Evolutionary conservation across 306 rosid genomes (phyloP).

Genomic region (Astragalus glycyphyllos): DNA sequence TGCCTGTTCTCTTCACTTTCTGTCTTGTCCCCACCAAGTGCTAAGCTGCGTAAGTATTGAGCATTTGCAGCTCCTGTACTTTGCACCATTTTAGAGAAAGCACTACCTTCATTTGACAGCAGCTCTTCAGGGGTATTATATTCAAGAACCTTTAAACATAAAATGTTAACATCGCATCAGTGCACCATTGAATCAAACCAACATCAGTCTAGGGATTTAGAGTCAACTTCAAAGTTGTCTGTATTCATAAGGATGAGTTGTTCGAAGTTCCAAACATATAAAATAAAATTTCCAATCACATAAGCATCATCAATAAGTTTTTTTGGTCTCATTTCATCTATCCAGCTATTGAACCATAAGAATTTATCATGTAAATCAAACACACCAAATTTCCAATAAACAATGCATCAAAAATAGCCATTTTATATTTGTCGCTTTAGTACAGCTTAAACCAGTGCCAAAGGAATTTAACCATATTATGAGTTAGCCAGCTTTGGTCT

Average conservation of each 20-base stretch:
- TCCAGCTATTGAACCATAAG: background rate
- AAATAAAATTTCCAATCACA: background rate
- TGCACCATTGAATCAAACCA: constrained; percentile 29
- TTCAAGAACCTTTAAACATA: constrained; percentile 66
- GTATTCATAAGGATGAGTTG: constrained; percentile 3
- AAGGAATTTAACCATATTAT: constrained; percentile 12
- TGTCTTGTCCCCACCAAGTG: constrained; percentile 48
- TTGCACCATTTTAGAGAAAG: constrained; percentile 84
- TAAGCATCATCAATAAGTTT: background rate
- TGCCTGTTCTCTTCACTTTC: constrained; percentile 46
- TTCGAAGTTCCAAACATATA: constrained; percentile 30
- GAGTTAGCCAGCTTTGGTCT: constrained; percentile 27
- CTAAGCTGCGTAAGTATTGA: constrained; percentile 72
- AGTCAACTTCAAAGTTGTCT: constrained; percentile 10
- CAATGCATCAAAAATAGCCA: constrained; percentile 14
- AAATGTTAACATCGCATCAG: constrained; percentile 32
- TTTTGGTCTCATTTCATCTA: constrained; percentile 26
- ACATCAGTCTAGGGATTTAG: constrained; percentile 7
- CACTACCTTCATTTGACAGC: constrained; percentile 63
- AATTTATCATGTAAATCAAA: constrained; percentile 19
- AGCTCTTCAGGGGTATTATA: constrained; percentile 74
- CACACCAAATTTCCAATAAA: constrained; percentile 20
- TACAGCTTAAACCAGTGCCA: background rate
- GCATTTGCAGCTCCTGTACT: constrained; percentile 96
- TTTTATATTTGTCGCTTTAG: background rate